Percentiles rank a stretch among this genome's conserved stretches.
Conservation (phyloP, 2,329 filamentous ascomycete genomes). For the Colletotrichum acutatum region DNA sequence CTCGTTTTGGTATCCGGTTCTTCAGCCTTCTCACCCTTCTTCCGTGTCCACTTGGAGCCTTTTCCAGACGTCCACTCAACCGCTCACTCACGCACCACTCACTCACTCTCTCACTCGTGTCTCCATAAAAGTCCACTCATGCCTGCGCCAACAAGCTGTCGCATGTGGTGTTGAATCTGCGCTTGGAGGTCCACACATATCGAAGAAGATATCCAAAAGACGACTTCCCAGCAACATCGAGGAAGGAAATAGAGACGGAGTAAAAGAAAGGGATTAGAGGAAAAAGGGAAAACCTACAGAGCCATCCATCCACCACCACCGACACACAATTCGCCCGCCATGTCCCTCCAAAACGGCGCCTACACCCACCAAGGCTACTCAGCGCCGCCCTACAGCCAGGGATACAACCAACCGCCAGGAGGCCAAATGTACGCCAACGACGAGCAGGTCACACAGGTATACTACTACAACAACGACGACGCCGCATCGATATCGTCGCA, state of each 20-base stretch:
- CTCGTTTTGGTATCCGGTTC: not conserved
- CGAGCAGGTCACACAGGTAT: slow-evolving; percentile 8
- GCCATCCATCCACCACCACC: not conserved
- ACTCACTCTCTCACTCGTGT: not conserved
- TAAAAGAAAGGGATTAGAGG: not conserved
- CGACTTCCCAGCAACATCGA: not conserved
- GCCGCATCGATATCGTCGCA: slow-evolving; percentile 8
- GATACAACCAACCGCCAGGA: slow-evolving; percentile 27
- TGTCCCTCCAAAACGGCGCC: slow-evolving; percentile 29
- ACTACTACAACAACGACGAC: slow-evolving; percentile 11
- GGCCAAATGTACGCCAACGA: slow-evolving; percentile 24
- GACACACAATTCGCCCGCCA: not conserved
- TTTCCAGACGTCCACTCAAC: not conserved
- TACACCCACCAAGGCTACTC: slow-evolving; percentile 29
- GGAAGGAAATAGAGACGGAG: not conserved
- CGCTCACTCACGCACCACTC: not conserved
- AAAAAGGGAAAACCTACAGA: not conserved
- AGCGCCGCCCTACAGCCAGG: slow-evolving; percentile 32
- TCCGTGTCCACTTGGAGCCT: not conserved
- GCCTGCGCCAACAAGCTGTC: not conserved
- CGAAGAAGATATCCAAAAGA: not conserved
- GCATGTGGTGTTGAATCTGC: not conserved
- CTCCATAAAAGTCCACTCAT: not conserved
- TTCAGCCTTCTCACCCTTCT: not conserved
- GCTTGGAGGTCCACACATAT: not conserved